These are phyloP conservation scores for Drosera spatulata DNA, from an alignment of 179 eudicot species.

Conservation along the genomic window DNA sequence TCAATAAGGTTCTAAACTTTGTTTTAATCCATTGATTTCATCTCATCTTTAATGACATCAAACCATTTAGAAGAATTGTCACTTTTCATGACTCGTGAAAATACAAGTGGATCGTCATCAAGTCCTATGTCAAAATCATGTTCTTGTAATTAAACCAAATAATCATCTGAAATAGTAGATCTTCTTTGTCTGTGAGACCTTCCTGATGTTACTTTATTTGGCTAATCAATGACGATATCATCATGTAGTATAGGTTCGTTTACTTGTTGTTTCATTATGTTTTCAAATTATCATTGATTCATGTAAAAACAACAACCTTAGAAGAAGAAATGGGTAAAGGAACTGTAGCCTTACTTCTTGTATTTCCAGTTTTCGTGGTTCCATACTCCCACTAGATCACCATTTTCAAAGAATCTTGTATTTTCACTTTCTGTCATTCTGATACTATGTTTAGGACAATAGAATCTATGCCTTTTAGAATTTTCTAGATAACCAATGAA, in stretches of 20 bases:
- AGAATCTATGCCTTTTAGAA: neutral
- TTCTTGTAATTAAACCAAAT: neutral
- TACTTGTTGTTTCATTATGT: too few relatives aligned
- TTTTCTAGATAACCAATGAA: slow-evolving; percentile 1
- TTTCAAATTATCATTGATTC: too few relatives aligned
- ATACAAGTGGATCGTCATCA: neutral
- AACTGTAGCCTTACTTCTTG: too few relatives aligned
- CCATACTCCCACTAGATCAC: neutral
- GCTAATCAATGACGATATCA: too few relatives aligned
- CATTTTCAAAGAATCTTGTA: neutral
- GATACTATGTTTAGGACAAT: neutral
- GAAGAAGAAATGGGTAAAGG: too few relatives aligned
- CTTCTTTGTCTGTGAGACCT: neutral
- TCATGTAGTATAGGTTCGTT: too few relatives aligned
- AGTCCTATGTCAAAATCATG: neutral
- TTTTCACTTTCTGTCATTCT: neutral
- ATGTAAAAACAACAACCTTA: too few relatives aligned
- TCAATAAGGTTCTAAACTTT: slow-evolving; percentile 5
- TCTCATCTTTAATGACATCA: slow-evolving; percentile 1
- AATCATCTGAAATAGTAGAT: neutral
- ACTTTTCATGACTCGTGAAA: slow-evolving; percentile 1
- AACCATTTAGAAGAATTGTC: neutral
- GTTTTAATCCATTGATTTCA: slow-evolving; percentile 1
- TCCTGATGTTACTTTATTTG: neutral
- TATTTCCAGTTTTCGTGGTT: too few relatives aligned